These are phyloP conservation scores for Platanthera guangdongensis DNA, from an alignment of 106 monocot species.

Conservation along the genomic window DNA sequence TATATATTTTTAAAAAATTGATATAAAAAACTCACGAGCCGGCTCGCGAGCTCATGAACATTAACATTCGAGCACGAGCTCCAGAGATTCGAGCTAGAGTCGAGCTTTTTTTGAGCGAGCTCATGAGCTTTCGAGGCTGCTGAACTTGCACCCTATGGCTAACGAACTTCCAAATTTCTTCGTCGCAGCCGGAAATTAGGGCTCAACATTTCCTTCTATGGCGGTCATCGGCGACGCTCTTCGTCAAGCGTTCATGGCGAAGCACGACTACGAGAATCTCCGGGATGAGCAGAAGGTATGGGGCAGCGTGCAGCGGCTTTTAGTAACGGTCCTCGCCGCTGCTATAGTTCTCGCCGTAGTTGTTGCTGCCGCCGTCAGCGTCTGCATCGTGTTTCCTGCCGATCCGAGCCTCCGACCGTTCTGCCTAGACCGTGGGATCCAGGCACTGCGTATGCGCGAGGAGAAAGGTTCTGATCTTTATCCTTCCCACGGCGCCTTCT, in stretches of 20 bases:
- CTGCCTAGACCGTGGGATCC: constrained; percentile 52
- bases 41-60: no score
- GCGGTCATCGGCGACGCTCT: constrained; percentile 71
- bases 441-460: constrained; percentile 34
- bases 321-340: constrained; percentile 20
- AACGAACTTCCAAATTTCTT: no score
- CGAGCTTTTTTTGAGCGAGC: no score
- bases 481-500: constrained; percentile 60
- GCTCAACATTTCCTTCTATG: constrained; percentile 36
- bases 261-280: constrained; percentile 49
- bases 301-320: constrained; percentile 46
- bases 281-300: constrained; percentile 62
- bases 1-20: no score
- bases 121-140: no score
- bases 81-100: no score
- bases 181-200: no score
- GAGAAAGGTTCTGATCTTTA: constrained; percentile 33
- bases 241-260: constrained; percentile 85
- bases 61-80: no score
- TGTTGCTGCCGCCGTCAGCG: constrained; percentile 45
- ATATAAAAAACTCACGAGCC: no score
- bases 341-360: constrained; percentile 25
- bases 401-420: constrained; percentile 49
- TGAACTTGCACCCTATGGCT: no score
- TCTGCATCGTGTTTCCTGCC: constrained; percentile 65